Evolutionary conservation across 768 basidiomycete species (phyloP), one percentile per base, ranked within the genome.

Genomic region (Tylopilus subfusipes): DNA sequence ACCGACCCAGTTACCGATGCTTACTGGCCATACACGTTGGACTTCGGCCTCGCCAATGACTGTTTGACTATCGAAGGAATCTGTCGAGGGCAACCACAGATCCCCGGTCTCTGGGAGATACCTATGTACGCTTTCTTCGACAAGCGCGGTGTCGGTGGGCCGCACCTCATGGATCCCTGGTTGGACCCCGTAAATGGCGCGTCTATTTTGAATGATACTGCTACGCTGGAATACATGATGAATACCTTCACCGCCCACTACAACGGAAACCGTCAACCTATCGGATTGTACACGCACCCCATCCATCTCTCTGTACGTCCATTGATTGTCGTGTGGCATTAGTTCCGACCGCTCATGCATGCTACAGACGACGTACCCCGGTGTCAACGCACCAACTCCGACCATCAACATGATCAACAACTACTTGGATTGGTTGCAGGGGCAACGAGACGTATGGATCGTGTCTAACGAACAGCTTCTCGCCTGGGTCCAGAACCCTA

Each of bases 11-110:
- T 53, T 10, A 54, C 38, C 30, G 51, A 54, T 34, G 50, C 39
- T 34, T 42, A 54, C 39, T 54, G 50, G 50, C 53, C 53, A 27
- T 54, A 54, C 25, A 42, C 38, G 7, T 53, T 53, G 31, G 53
- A 53, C 30, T 34, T 42, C 5, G 53, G 53, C 16, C 53, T 54
- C 19, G 53, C 50, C 31, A 42, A 53, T 21, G 24, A 40, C 39
- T 40, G 39, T 12, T 40, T 40, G 19, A 9, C 39, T 2, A 18
- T 40, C n/a, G 10, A 21, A 21, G 39, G 39, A 4, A 40, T 40
- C 19, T 40, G 39, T 40, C 5, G 11, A 19, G 39, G 39, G 39
- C 39, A 40, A 19, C 39, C 39, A 21, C 39, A 21, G 19, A 40
- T 40, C 5, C 39, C 39, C 2, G 39, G 39, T 12, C 39, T 40